These are phyloP conservation scores for Wickerhamomyces sp. DNA, from an alignment of 1,139 yeast species.

Conservation along the genomic window DNA sequence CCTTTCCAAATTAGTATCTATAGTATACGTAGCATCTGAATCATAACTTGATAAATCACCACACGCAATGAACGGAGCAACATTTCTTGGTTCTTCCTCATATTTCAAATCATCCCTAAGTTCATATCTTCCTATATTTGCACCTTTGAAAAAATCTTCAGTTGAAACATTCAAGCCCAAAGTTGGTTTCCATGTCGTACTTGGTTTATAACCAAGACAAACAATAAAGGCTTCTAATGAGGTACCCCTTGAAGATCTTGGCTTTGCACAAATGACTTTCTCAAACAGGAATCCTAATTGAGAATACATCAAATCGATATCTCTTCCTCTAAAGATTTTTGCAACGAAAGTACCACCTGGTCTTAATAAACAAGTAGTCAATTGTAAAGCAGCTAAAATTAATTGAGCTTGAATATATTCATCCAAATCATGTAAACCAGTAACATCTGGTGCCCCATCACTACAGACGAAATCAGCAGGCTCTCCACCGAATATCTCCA, in stretches of 20 bases:
- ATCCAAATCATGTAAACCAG: slow-evolving; percentile 93
- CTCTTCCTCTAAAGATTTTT: slow-evolving; percentile 92
- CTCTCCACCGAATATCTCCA: slow-evolving; percentile 81
- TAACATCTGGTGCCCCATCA: slow-evolving; percentile 98
- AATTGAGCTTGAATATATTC: slow-evolving; percentile 96
- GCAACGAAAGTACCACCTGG: slow-evolving; percentile 95
- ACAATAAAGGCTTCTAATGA: slow-evolving; percentile 92
- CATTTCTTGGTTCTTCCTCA: slow-evolving; percentile 58
- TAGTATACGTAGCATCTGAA: slow-evolving; percentile 89
- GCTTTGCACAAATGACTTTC: slow-evolving; percentile 89
- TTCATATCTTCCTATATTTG: slow-evolving; percentile 51
- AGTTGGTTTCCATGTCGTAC: slow-evolving; percentile 75
- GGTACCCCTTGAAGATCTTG: slow-evolving; percentile 89
- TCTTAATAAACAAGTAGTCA: slow-evolving; percentile 81
- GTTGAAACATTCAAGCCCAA: slow-evolving; percentile 57
- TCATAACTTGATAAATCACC: slow-evolving; percentile 86
- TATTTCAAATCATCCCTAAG: slow-evolving; percentile 32
- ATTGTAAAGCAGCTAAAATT: slow-evolving; percentile 81
- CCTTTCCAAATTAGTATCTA: slow-evolving; percentile 37
- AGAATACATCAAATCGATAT: slow-evolving; percentile 84
- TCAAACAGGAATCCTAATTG: slow-evolving; percentile 84
- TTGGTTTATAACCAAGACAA: slow-evolving; percentile 80
- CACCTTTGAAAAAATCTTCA: slow-evolving; percentile 73
- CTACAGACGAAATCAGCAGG: slow-evolving; percentile 94
- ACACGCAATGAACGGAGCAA: slow-evolving; percentile 90